phyloP scores from a whole-genome alignment of 2,329 filamentous ascomycete species.

The Pestalotiopsis fici region DNA sequence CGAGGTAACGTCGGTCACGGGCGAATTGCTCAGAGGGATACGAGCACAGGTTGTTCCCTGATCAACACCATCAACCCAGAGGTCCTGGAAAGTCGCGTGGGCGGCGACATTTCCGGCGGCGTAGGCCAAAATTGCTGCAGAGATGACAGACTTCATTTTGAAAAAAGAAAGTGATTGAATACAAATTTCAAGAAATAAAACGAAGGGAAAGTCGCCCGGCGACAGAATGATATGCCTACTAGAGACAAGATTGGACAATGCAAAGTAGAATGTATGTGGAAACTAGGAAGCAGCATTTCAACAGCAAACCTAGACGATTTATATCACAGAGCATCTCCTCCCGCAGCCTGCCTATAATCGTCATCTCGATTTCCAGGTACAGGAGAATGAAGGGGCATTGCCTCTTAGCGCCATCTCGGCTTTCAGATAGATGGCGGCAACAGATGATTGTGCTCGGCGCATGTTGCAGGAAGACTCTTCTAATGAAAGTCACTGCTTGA shows the following conservation, averaged over 20 bases:
- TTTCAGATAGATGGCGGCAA: neutral
- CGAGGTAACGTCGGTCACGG: slow-evolving; percentile 37
- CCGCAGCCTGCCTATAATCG: neutral
- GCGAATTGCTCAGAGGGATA: slow-evolving; percentile 38
- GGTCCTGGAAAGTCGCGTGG: slow-evolving; percentile 53
- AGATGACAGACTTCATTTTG: slow-evolving; percentile 31
- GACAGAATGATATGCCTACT: neutral
- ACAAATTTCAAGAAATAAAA: neutral
- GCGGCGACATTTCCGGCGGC: slow-evolving; percentile 37
- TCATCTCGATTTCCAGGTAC: neutral
- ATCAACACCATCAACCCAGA: slow-evolving; percentile 47
- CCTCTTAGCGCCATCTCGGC: slow-evolving; percentile 1
- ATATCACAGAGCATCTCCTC: neutral
- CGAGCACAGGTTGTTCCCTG: slow-evolving; percentile 25
- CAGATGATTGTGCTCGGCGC: neutral
- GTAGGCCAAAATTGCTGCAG: slow-evolving; percentile 28
- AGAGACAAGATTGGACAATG: neutral
- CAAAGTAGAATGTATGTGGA: neutral
- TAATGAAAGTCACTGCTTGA: neutral
- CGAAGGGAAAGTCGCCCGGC: slow-evolving; percentile 6
- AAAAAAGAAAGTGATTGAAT: neutral
- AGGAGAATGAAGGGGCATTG: neutral
- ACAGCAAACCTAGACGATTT: neutral
- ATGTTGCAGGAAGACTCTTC: neutral
- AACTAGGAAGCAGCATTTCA: neutral